phyloP scores from a whole-genome alignment of 2,329 filamentous ascomycete species.

The Fusarium anguioides region DNA sequence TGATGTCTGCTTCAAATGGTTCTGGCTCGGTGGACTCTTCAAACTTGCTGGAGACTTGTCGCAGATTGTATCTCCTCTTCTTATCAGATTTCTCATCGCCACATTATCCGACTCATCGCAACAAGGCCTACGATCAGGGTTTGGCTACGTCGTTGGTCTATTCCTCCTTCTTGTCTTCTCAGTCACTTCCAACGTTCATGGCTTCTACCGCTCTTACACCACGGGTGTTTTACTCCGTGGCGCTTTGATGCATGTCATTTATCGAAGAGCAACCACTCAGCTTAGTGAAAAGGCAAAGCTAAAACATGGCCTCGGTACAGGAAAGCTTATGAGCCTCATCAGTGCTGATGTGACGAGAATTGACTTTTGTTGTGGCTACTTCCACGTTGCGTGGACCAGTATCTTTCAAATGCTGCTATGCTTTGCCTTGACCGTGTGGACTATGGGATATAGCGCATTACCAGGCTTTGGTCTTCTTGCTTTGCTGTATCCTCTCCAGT shows the following conservation, averaged over 20 bases:
- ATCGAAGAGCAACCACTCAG: conserved; percentile 23
- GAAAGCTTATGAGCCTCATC: conserved; percentile 49
- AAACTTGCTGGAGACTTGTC: conserved; percentile 43
- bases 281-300: conserved; percentile 30
- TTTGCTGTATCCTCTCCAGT: conserved; percentile 23
- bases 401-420: conserved; percentile 47
- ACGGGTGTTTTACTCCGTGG: conserved; percentile 14
- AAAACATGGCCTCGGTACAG: conserved; percentile 36
- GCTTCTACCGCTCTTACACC: conserved; percentile 22
- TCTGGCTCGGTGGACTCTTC: conserved; percentile 47
- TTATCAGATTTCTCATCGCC: conserved; percentile 26
- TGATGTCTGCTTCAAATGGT: conserved; percentile 47
- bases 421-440: conserved; percentile 38
- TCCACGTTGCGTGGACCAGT: conserved; percentile 48
- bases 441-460: conserved; percentile 18
- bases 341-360: conserved; percentile 49
- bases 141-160: conserved; percentile 15
- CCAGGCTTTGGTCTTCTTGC: conserved; percentile 20
- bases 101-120: conserved; percentile 21
- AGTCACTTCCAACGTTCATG: conserved; percentile 26
- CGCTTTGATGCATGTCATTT: conserved; percentile 28
- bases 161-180: conserved; percentile 25
- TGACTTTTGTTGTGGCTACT: conserved; percentile 49
- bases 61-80: conserved; percentile 22
- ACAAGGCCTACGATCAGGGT: conserved; percentile 10